Conservation (phyloP, 176 grass and related monocot genomes). For the Musa schizocarpa region DNA sequence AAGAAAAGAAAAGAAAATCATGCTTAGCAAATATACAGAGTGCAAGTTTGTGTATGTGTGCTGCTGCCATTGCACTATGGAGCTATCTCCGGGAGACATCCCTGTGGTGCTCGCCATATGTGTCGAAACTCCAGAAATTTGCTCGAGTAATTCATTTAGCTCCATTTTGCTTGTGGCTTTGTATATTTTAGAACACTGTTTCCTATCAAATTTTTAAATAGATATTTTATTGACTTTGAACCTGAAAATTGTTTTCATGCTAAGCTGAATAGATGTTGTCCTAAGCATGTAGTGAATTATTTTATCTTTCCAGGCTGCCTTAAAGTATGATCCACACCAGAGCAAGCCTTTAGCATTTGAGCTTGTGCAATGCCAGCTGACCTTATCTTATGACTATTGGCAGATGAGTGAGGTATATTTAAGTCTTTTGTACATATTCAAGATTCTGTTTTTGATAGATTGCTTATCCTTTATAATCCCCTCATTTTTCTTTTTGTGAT, state of each 20-base stretch:
- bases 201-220: too few species aligned
- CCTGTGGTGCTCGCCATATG: too few species aligned
- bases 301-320: conserved; percentile 36
- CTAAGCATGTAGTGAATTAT: background rate
- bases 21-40: too few species aligned
- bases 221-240: too few species aligned
- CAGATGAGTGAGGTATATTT: conserved; percentile 70
- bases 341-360: conserved; percentile 46
- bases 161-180: too few species aligned
- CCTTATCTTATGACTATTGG: conserved; percentile 82
- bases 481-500: conserved; percentile 11
- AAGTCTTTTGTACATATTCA: background rate
- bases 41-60: too few species aligned
- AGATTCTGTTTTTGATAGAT: background rate
- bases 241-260: background rate
- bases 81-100: too few species aligned
- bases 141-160: too few species aligned
- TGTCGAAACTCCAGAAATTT: too few species aligned
- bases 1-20: too few species aligned
- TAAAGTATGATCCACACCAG: conserved; percentile 33
- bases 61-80: too few species aligned
- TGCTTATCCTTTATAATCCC: background rate
- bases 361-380: conserved; percentile 62
- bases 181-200: too few species aligned
- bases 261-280: background rate